Base-by-base conservation (phyloP, 441 rosid species). In the Gossypium lobatum region DNA sequence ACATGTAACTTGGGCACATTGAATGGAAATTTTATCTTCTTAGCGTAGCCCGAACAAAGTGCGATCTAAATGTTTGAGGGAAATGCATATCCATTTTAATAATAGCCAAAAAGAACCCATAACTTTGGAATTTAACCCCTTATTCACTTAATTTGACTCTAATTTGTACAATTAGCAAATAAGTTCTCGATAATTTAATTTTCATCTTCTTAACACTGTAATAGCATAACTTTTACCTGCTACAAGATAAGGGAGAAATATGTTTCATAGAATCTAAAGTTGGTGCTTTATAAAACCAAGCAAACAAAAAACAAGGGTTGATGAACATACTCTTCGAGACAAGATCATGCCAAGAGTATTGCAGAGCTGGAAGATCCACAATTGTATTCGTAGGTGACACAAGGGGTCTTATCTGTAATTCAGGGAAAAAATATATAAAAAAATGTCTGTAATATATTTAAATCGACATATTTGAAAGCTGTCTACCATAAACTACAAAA, bases 311-410 rank as follows among this genome's bases (percentile, higher is more conserved):
- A 61, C 6, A 65, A 45, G 10, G 45, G 48, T 71, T 42, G 34
- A 70, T 14, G 70, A 66, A 85, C 97, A 80, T 78, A 96, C 99
- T 72, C 82, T 91, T 91, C 76, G 99, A 96, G 79, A 96, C 66
- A 0, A 96, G 28, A 86, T 96, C 99, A 87, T 93, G 99, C 99
- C 99, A 96, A 34, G 99, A 89, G 80, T 96, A 96, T 2, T 0
- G 46, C 83, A 88, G 73, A 64, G 76, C 0, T 69, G 62, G 88
- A 74, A 93, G 86, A 11, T 57, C 3, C 31, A 81, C 70, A 77
- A 96, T 96, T 46, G 62, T 78, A 21, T 72, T 73, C 42, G 99
- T 96, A 34, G 99, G 99, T 57, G 46, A 26, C 42, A 92, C 96
- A 68, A 96, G 98, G 53, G 99, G 98, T 80, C 76, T 85, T 84